These are phyloP conservation scores for Larix kaempferi DNA, from an alignment of 75 land plant species.

Conservation along the genomic window DNA sequence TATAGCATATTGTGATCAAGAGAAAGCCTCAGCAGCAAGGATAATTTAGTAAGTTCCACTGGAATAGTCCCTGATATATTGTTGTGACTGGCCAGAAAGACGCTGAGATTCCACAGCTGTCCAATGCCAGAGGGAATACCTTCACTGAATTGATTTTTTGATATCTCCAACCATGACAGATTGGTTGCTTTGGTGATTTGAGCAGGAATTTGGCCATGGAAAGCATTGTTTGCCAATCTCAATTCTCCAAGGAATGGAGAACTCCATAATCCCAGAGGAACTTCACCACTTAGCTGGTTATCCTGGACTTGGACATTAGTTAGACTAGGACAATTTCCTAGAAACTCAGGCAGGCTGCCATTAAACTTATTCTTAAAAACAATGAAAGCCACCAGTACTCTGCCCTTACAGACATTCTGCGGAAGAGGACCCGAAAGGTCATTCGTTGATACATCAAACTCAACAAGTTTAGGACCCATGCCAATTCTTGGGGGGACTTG, in stretches of 20 bases:
- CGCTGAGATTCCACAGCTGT: slow-evolving; percentile 13
- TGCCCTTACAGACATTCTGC: slow-evolving; percentile 23
- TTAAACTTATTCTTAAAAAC: slow-evolving; percentile 40
- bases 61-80: slow-evolving; percentile 42
- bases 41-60: slow-evolving; percentile 18
- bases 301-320: slow-evolving; percentile 10
- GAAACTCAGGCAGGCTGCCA: slow-evolving; percentile 34
- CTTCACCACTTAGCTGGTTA: slow-evolving; percentile 30
- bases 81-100: slow-evolving; percentile 32
- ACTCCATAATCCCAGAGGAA: slow-evolving; percentile 34
- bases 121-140: slow-evolving; percentile 17
- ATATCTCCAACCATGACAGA: slow-evolving; percentile 30
- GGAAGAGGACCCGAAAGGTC: slow-evolving; percentile 45
- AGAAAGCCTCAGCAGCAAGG: slow-evolving; percentile 12
- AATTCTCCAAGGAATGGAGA: slow-evolving; percentile 17
- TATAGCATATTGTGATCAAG: slow-evolving; percentile 42
- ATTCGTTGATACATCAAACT: slow-evolving; percentile 40
- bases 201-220: slow-evolving; percentile 54
- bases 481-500: slow-evolving; percentile 32
- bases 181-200: slow-evolving; percentile 2
- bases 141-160: slow-evolving; percentile 37
- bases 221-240: slow-evolving; percentile 31
- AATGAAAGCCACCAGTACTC: slow-evolving; percentile 16
- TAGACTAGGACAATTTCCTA: slow-evolving; percentile 26
- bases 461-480: slow-evolving; percentile 12